Percentiles rank a stretch among this genome's conserved stretches.
Conservation (phyloP, 1,139 yeast species). For the Petasospora rhodanensis region DNA sequence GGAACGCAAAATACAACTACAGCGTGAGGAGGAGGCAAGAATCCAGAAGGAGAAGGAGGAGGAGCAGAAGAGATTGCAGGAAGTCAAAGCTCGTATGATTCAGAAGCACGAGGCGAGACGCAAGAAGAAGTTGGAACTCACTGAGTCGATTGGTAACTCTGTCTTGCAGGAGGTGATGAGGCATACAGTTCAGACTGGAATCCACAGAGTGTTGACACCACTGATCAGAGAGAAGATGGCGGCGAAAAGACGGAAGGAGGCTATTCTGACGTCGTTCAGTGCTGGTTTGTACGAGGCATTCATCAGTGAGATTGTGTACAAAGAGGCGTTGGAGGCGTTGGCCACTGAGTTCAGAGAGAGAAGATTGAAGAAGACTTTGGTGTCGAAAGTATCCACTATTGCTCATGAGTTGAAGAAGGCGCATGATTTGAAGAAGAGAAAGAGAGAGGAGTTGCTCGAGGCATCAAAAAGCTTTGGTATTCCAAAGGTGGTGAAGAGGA, state of each 20-base stretch:
- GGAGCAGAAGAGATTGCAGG: conserved; percentile 8
- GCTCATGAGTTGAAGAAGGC: conserved; percentile 29
- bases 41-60: conserved; percentile 5
- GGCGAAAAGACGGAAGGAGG: conserved; percentile 30
- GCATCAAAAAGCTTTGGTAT: conserved; percentile 33
- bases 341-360: conserved; percentile 35
- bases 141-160: conserved; percentile 4
- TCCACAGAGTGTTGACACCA: not conserved
- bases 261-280: conserved; percentile 37
- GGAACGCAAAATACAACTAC: conserved; percentile 4
- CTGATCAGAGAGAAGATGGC: conserved; percentile 4
- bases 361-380: conserved; percentile 27
- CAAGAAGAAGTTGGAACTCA: conserved; percentile 11
- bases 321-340: conserved; percentile 36
- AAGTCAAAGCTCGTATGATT: conserved; percentile 11
- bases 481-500: conserved; percentile 27
- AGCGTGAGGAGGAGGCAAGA: conserved; percentile 3
- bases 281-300: conserved; percentile 55
- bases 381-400: conserved; percentile 27
- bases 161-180: no score
- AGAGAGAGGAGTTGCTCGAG: conserved; percentile 39
- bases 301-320: conserved; percentile 48
- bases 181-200: no score
- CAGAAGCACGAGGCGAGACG: conserved; percentile 16
- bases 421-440: conserved; percentile 32